Percentiles rank a stretch among this genome's conserved stretches.
phyloP scores from a whole-genome alignment of 2,329 filamentous ascomycete species.

The Rhynchosporium secalis region DNA sequence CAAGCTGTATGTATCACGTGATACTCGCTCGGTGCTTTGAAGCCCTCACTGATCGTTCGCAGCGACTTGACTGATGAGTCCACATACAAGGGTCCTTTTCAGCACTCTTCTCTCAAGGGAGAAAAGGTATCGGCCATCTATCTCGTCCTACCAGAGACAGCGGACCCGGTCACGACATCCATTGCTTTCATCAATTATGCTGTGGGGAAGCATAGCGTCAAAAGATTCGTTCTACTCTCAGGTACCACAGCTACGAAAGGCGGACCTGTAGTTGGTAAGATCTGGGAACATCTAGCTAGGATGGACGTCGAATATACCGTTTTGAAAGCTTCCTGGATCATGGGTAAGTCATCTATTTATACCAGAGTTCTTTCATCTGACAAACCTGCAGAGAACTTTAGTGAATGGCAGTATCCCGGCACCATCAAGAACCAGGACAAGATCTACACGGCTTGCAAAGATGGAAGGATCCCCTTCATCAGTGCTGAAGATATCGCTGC shows the following conservation, averaged over 20 bases:
- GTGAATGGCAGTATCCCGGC: constrained; percentile 11
- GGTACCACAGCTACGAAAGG: constrained; percentile 34
- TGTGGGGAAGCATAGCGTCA: constrained; percentile 38
- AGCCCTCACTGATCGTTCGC: background rate
- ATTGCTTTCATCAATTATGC: constrained; percentile 47
- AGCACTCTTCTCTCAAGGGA: constrained; percentile 23
- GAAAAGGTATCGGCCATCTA: constrained; percentile 43
- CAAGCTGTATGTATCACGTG: constrained; percentile 32
- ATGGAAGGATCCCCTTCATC: constrained; percentile 49
- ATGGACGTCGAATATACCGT: constrained; percentile 45
- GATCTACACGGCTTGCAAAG: constrained; percentile 46
- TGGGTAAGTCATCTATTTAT: constrained; percentile 38
- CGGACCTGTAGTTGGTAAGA: constrained; percentile 38
- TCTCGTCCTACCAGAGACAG: constrained; percentile 42
- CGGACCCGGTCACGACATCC: constrained; percentile 40
- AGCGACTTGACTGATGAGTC: constrained; percentile 45
- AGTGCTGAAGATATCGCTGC: constrained; percentile 49
- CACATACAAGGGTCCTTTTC: constrained; percentile 44
- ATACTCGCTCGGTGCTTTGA: background rate
- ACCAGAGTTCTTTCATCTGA: constrained; percentile 5
- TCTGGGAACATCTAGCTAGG: constrained; percentile 44
- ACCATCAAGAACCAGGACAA: constrained; percentile 44
- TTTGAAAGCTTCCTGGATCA: constrained; percentile 50
- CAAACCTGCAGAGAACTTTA: constrained; percentile 27
- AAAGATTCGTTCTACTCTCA: constrained; percentile 47